Conservation (phyloP, 2,329 filamentous ascomycete species). For the Aureobasidium zeae region DNA sequence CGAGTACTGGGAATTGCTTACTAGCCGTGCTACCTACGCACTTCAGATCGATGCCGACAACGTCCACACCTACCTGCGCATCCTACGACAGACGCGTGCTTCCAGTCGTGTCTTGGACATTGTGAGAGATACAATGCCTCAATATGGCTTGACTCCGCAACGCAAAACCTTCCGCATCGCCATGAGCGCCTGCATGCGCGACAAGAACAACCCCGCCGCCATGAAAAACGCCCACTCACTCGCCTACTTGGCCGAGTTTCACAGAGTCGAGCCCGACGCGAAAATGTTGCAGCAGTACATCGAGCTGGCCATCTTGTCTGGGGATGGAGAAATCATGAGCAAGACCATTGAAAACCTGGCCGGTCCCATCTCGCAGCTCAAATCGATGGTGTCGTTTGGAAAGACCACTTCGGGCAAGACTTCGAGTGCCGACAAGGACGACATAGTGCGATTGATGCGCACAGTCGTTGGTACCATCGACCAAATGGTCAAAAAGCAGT, state of each 20-base stretch:
- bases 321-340: constrained; percentile 24
- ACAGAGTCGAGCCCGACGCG: constrained; percentile 41
- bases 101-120: constrained; percentile 48
- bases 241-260: constrained; percentile 52
- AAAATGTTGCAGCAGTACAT: constrained; percentile 48
- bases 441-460: constrained; percentile 20
- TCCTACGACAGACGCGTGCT: constrained; percentile 56
- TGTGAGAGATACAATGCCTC: constrained; percentile 26
- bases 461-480: constrained; percentile 24
- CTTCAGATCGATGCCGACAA: constrained; percentile 65
- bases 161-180: constrained; percentile 59
- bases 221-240: constrained; percentile 57
- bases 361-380: constrained; percentile 20
- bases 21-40: constrained; percentile 41
- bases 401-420: constrained; percentile 4
- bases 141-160: constrained; percentile 25
- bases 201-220: constrained; percentile 64
- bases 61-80: constrained; percentile 57
- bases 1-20: constrained; percentile 70
- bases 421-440: constrained; percentile 16
- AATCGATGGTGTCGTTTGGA: constrained; percentile 21
- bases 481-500: constrained; percentile 20
- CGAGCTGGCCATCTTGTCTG: constrained; percentile 42
- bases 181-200: constrained; percentile 63
- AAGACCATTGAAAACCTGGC: constrained; percentile 22